Conservation (phyloP, 1,284 basidiomycete genomes). For the Athelia psychrophila region DNA sequence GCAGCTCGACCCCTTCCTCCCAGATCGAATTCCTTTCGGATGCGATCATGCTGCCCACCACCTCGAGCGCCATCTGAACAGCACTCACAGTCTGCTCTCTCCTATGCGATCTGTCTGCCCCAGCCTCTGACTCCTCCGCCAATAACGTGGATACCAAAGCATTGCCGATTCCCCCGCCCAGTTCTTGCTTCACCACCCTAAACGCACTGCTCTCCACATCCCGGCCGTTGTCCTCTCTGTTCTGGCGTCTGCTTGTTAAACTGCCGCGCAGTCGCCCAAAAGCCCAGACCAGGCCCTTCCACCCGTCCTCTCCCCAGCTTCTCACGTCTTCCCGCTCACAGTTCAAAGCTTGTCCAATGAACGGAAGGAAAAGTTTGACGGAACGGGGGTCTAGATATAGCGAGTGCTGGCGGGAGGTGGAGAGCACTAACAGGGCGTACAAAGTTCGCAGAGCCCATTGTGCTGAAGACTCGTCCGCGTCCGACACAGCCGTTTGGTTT, state of each 20-base stretch:
- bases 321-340: conserved; percentile 31
- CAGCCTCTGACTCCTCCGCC: not conserved
- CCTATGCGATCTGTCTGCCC: not conserved
- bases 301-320: conserved; percentile 41
- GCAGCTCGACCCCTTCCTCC: conserved; percentile 34
- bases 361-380: conserved; percentile 37
- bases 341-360: conserved; percentile 27
- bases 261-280: conserved; percentile 30
- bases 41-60: conserved; percentile 37
- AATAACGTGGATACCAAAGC: conserved; percentile 38
- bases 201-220: conserved; percentile 32
- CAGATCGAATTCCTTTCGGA: conserved; percentile 23
- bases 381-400: conserved; percentile 38
- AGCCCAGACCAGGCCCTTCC: conserved; percentile 56
- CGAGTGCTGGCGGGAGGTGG: conserved; percentile 40
- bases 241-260: not conserved
- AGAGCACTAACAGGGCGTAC: conserved; percentile 20
- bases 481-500: too few species aligned
- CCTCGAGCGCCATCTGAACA: conserved; percentile 30
- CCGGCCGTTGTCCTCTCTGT: conserved; percentile 7
- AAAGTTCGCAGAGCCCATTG: conserved; percentile 11
- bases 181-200: conserved; percentile 40
- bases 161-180: conserved; percentile 36
- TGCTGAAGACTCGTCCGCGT: conserved; percentile 4
- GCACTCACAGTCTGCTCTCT: conserved; percentile 10